Base-by-base conservation (phyloP, 1,139 yeast genomes). In the Sugiyamaella paludigena region DNA sequence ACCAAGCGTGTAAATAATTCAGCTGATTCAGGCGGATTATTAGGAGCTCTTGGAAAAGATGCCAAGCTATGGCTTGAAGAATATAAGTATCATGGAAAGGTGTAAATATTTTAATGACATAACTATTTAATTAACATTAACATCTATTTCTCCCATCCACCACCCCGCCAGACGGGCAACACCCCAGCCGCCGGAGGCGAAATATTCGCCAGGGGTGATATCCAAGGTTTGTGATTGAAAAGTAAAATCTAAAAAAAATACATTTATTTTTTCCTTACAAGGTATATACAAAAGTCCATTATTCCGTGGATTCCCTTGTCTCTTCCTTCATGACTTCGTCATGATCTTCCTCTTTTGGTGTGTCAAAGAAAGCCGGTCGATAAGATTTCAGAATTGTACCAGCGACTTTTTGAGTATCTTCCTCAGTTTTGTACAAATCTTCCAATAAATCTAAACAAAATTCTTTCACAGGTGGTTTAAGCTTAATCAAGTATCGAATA, bases 391-490 rank as follows among this genome's bases (percentile, higher is more conserved):
- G 64, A 51, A 82, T 71, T 54, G 76, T 71, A 26, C 69, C 65
- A 41, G 86, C 79, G 56, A 80, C 84, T 15, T 73, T 78, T 57
- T 74, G 74, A 49, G 84, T 71, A 46, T 80, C 83, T 32, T 78
- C 80, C 43, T 77, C 76, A 36, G 70, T 73, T 49, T 72, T 70
- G 40, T 78, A 72, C 58, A 91, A 68, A 24, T 81, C 81, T 51
- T 75, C 74, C 43, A 89, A 72, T 7, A 89, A 74, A n/a, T 75
- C 78, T 33, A 88, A 66, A 62, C 96, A 87, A 24, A 75, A 75
- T 1, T 71, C 70, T 54, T 83, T 80, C 28, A 82, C 81, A 1
- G 98, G 98, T 0, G 97, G 97, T 57, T 96, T 77, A 64, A 87
- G 86, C 91, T 88, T 86, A 51, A 89, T 79, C 57, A 94, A 70